Base-by-base conservation (phyloP, 495 filamentous ascomycete species). In the Amniculicola lignicola region DNA sequence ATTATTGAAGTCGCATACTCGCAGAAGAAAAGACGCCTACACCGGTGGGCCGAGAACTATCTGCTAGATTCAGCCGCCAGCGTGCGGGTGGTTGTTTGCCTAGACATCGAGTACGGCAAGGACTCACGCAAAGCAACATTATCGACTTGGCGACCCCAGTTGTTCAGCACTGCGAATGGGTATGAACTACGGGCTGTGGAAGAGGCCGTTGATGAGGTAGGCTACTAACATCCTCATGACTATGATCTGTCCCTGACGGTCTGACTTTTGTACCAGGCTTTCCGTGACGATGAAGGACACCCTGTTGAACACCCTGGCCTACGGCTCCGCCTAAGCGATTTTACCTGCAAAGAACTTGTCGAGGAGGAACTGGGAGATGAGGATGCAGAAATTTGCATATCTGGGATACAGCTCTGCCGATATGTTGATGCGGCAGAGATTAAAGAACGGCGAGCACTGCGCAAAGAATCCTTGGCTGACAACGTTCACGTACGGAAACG, bases 1-100 rank as follows among this genome's bases (percentile, higher is more conserved):
- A 50, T 50, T 7, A 18, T 50, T 21, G 46, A 50, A 37, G 46
- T 50, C 46, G 46, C 46, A 37, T 50, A 50, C 15, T 50, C 46
- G n/a, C 46, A 50, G 46, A 50, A 50, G 25, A 51, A 35, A 23
- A 37, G 1, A 31, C 2, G 15, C 2, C 15, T 50, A 35, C 3
- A 31, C 25, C 46, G 46, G 46, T 18, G 35, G 19, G 46, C 46
- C 5, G 46, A 50, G 21, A 12, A 50, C 46, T 50, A 50, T 50
- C 4, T 49, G 6, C 18, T 49, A 5, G 23, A 35, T 49, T 49
- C 37, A 40, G 37, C 6, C 15, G 19, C 37, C 7, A 40, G 15
- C 37, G 15, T 40, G 19, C 37, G 15, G 9, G 15, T 44, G 3
- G 40, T 44, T 15, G 40, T 44, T 16, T 16, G 40, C 15, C 15